These are phyloP conservation scores for Wickerhamiella sergipiensis DNA, from an alignment of 805 yeast species.

Conservation along the genomic window DNA sequence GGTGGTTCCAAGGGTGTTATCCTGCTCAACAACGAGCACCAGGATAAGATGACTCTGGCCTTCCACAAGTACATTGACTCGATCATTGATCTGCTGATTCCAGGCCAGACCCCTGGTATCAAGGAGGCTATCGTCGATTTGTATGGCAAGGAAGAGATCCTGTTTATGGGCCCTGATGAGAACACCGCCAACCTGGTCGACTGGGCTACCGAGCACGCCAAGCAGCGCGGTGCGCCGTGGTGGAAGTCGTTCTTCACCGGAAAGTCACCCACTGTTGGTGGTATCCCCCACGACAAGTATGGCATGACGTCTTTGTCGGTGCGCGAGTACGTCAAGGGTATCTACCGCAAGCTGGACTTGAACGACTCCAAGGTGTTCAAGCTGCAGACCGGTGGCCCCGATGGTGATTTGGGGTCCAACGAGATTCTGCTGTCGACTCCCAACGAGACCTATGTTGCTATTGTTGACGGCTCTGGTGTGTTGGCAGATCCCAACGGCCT, in stretches of 20 bases:
- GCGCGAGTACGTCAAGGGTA: constrained; percentile 76
- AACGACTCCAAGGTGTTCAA: constrained; percentile 49
- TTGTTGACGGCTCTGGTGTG: constrained; percentile 95
- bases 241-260: constrained; percentile 99
- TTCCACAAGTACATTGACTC: constrained; percentile 90
- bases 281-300: constrained; percentile 95
- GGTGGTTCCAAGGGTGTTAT: constrained; percentile 98
- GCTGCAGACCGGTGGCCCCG: constrained; percentile 97
- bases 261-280: constrained; percentile 81
- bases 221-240: constrained; percentile 85
- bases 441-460: constrained; percentile 70
- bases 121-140: constrained; percentile 77
- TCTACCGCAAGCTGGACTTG: constrained; percentile 64
- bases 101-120: constrained; percentile 55
- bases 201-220: constrained; percentile 96
- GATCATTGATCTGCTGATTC: constrained; percentile 69
- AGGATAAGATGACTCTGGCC: constrained; percentile 66
- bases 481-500: constrained; percentile 84
- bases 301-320: constrained; percentile 97
- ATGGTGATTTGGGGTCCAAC: constrained; percentile 94
- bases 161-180: constrained; percentile 98
- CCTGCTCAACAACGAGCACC: constrained; percentile 55
- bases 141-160: constrained; percentile 71
- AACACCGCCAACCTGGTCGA: constrained; percentile 91
- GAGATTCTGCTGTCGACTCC: constrained; percentile 66